These are phyloP conservation scores for Annona cherimola DNA, from an alignment of 164 flowering plant genomes.

Conservation along the genomic window DNA sequence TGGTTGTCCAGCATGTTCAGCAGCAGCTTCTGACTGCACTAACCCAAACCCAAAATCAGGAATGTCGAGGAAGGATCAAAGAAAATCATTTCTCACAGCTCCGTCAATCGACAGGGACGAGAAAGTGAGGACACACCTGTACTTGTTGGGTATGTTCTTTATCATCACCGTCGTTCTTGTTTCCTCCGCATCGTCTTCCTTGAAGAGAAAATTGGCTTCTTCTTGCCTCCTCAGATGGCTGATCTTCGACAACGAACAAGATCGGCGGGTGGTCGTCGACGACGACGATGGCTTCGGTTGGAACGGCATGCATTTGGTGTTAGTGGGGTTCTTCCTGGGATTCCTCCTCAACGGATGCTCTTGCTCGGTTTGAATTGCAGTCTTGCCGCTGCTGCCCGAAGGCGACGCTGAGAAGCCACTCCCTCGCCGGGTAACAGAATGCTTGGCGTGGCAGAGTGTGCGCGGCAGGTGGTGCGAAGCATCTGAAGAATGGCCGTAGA, in stretches of 20 bases:
- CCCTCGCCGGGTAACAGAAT: conserved; percentile 2
- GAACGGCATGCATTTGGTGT: too few species aligned
- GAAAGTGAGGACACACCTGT: conserved; percentile 39
- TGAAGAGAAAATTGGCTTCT: conserved; percentile 38
- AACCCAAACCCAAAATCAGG: conserved; percentile 4
- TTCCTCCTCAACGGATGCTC: too few species aligned
- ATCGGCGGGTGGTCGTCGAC: too few species aligned
- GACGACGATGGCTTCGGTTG: too few species aligned
- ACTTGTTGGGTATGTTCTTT: conserved; percentile 97
- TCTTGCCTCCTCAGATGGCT: conserved; percentile 26
- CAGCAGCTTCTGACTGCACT: conserved; percentile 74
- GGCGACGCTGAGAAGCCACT: too few species aligned
- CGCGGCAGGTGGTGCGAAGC: conserved; percentile 1
- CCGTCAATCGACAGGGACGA: neutral
- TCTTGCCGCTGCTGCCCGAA: too few species aligned
- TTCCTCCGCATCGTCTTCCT: conserved; percentile 36
- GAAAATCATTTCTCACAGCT: neutral
- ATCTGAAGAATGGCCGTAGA: conserved; percentile 1
- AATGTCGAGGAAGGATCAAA: too few species aligned
- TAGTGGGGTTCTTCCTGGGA: too few species aligned
- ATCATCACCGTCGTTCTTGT: conserved; percentile 93
- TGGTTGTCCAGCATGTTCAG: conserved; percentile 91
- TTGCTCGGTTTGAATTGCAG: too few species aligned
- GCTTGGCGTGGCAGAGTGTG: conserved; percentile 10
- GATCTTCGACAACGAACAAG: conserved; percentile 21